Conservation (phyloP, 208 protist genomes). For the Leishmania tropica region DNA sequence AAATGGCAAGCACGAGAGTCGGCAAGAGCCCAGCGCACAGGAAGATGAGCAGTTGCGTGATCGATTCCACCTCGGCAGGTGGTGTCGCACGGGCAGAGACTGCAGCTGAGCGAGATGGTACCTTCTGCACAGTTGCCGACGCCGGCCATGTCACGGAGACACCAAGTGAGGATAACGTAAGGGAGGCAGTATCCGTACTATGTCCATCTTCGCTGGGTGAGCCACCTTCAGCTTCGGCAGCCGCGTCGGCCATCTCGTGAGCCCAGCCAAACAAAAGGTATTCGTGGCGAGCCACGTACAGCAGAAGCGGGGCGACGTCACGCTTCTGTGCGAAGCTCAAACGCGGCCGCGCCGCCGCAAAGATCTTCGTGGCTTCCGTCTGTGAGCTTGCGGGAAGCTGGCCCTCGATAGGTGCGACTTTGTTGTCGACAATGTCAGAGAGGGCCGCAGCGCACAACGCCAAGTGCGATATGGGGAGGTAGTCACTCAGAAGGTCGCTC, state of each 20-base stretch:
- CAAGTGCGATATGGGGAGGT: conserved; percentile 4
- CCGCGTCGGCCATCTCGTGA: neutral
- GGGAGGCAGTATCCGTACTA: neutral
- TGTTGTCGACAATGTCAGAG: neutral
- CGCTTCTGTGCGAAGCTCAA: neutral
- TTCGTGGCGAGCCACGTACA: conserved; percentile 25
- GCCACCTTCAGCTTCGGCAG: neutral
- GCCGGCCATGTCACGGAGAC: neutral
- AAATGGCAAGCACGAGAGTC: conserved; percentile 5
- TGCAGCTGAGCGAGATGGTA: neutral
- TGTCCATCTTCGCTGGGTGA: neutral
- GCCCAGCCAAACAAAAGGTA: conserved; percentile 16
- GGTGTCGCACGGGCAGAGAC: neutral
- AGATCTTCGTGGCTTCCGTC: neutral
- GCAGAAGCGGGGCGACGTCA: conserved; percentile 1
- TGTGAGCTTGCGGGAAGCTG: neutral
- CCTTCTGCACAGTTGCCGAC: neutral
- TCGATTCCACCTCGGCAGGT: neutral
- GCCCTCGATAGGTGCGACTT: neutral
- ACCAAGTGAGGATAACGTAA: conserved; percentile 3
- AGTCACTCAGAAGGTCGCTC: conserved; percentile 14
- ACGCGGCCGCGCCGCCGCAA: neutral
- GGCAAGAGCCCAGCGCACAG: conserved; percentile 15
- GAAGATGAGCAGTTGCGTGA: conserved; percentile 9
- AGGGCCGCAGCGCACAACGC: conserved; percentile 1